Conservation (phyloP, 345 rosid genomes). For the Brassica carinata region DNA sequence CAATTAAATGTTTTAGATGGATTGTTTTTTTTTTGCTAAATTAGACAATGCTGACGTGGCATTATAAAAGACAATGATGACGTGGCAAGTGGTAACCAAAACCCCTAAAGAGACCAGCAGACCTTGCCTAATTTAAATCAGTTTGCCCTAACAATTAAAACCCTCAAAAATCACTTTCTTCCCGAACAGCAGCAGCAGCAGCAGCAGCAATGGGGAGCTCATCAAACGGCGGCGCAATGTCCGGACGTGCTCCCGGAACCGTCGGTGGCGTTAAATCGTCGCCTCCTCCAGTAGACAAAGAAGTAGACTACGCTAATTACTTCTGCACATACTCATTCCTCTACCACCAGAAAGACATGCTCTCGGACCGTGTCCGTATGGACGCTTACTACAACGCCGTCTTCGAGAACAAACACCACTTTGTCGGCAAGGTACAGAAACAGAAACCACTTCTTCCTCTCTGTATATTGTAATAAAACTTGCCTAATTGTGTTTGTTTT, state of each 20-base stretch:
- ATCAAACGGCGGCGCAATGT: slow-evolving; percentile 50
- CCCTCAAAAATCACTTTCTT: neutral
- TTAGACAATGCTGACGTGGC: neutral
- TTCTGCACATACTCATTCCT: slow-evolving; percentile 92
- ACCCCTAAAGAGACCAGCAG: neutral
- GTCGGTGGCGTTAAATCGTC: slow-evolving; percentile 43
- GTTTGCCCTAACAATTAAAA: slow-evolving; percentile 45
- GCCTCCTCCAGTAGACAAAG: slow-evolving; percentile 72
- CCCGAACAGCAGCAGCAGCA: too few relatives aligned
- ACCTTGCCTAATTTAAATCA: slow-evolving; percentile 3
- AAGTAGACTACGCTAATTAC: slow-evolving; percentile 82
- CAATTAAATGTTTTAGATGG: too few relatives aligned
- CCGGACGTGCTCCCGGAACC: slow-evolving; percentile 34
- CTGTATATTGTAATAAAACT: neutral
- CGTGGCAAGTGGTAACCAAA: slow-evolving; percentile 22
- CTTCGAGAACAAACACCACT: slow-evolving; percentile 78
- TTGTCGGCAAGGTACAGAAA: slow-evolving; percentile 67
- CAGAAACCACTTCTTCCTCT: neutral
- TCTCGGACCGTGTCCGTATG: slow-evolving; percentile 96
- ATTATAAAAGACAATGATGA: slow-evolving; percentile 1
- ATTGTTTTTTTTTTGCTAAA: neutral
- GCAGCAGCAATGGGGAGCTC: slow-evolving; percentile 54
- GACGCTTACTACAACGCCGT: slow-evolving; percentile 85
- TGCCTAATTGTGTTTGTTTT: slow-evolving; percentile 8
- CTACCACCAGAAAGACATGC: slow-evolving; percentile 99